Percentiles rank a stretch among this genome's conserved stretches.
phyloP scores from a whole-genome alignment of 306 rosid species.

The cucumber (Cucumis sativus) region Cucumber_9930_V3 NC_026661.2:19331001-19331500 shows the following conservation, averaged over 20 bases:
- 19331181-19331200: slow-evolving; percentile 61
- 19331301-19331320: slow-evolving; percentile 72
- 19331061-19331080: not conserved
- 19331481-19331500: slow-evolving; percentile 58
- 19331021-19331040: slow-evolving; percentile 35
- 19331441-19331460: not conserved
- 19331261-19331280: slow-evolving; percentile 69
- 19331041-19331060: slow-evolving; percentile 31
- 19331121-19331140: not conserved
- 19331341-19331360: slow-evolving; percentile 67
- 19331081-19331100: not conserved
- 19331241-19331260: slow-evolving; percentile 63
- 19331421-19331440: slow-evolving; percentile 1
- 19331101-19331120: not conserved
- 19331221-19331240: slow-evolving; percentile 59
- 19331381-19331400: slow-evolving; percentile 79
- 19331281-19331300: slow-evolving; percentile 59
- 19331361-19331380: slow-evolving; percentile 55
- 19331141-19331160: slow-evolving; percentile 18
- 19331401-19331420: slow-evolving; percentile 11
- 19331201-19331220: slow-evolving; percentile 70
- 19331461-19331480: not conserved
- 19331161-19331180: slow-evolving; percentile 46
- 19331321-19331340: slow-evolving; percentile 55
- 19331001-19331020: slow-evolving; percentile 38